These are phyloP conservation scores for Strobilomyces dryophilus DNA, from an alignment of 768 basidiomycete species.

Conservation along the genomic window DNA sequence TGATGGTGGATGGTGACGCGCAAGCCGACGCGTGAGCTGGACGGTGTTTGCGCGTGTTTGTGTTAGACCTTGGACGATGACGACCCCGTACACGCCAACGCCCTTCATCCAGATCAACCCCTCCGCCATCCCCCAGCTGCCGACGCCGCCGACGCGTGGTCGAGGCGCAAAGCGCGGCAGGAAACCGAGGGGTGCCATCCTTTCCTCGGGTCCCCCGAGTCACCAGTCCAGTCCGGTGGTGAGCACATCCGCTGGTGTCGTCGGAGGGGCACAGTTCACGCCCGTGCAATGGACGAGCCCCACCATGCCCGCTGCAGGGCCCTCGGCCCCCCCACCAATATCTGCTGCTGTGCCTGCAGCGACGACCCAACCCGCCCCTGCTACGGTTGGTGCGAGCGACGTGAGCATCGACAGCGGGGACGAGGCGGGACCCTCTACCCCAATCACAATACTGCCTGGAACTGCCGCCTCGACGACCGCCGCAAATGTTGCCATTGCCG, in stretches of 20 bases:
- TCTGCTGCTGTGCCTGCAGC: background rate
- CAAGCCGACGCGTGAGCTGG: slow-evolving; percentile 22
- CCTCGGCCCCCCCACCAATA: slow-evolving; percentile 13
- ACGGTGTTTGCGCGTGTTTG: slow-evolving; percentile 19
- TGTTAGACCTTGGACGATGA: slow-evolving; percentile 10
- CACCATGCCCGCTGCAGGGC: slow-evolving; percentile 1
- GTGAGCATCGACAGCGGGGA: slow-evolving; percentile 16
- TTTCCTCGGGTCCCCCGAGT: slow-evolving; percentile 5
- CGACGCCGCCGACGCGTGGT: slow-evolving; percentile 22
- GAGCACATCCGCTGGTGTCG: background rate
- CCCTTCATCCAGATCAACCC: slow-evolving; percentile 27
- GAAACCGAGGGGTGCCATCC: slow-evolving; percentile 18
- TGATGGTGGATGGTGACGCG: slow-evolving; percentile 27
- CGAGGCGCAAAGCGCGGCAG: slow-evolving; percentile 26
- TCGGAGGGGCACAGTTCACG: slow-evolving; percentile 23
- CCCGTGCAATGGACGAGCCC: slow-evolving; percentile 39
- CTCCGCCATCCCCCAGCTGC: slow-evolving; percentile 13
- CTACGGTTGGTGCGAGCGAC: slow-evolving; percentile 3
- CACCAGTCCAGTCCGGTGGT: slow-evolving; percentile 8
- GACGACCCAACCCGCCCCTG: slow-evolving; percentile 7
- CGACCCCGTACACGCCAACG: slow-evolving; percentile 19
- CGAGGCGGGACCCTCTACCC: slow-evolving; percentile 17
- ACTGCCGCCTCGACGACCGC: background rate
- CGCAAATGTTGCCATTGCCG: background rate
- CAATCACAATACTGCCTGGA: background rate